These are phyloP conservation scores for Arthrobotrys sphaeroides DNA, from an alignment of 2,329 filamentous ascomycete species.

Conservation along the genomic window DNA sequence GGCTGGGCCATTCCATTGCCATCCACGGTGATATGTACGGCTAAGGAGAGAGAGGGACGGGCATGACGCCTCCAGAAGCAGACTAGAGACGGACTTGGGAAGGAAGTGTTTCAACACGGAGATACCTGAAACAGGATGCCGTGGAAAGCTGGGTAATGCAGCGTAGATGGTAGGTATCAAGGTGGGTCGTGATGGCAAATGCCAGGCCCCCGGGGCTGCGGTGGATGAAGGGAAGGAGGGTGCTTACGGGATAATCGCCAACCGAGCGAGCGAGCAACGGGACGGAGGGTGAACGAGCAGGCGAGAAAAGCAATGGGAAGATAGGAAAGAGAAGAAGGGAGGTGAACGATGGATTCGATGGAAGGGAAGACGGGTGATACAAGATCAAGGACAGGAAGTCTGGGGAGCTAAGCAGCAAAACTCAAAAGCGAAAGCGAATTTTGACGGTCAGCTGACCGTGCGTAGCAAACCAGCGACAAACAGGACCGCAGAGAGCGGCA, in stretches of 20 bases:
- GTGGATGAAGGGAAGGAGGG: background rate
- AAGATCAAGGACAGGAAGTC: slow-evolving; percentile 8
- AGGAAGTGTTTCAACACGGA: slow-evolving; percentile 39
- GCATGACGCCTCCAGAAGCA: slow-evolving; percentile 18
- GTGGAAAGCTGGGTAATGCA: slow-evolving; percentile 26
- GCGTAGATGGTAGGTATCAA: slow-evolving; percentile 5
- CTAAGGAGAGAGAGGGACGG: background rate
- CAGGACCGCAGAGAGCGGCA: background rate
- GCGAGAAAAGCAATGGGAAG: background rate
- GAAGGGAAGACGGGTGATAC: slow-evolving; percentile 14
- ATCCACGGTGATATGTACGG: slow-evolving; percentile 6
- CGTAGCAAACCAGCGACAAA: slow-evolving; percentile 32
- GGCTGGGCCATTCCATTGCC: slow-evolving; percentile 7
- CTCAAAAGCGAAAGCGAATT: slow-evolving; percentile 27
- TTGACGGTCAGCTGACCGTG: slow-evolving; percentile 51
- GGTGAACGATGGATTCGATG: background rate
- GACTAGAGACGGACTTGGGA: slow-evolving; percentile 37
- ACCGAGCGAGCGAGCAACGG: slow-evolving; percentile 20
- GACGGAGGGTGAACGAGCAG: background rate
- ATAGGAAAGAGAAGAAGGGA: background rate
- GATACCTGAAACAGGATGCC: slow-evolving; percentile 35
- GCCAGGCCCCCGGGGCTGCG: background rate
- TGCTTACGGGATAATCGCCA: slow-evolving; percentile 33
- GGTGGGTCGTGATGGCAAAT: slow-evolving; percentile 19
- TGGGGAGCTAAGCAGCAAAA: slow-evolving; percentile 14